These are phyloP conservation scores for Sclerotinia nivalis DNA, from an alignment of 2,329 filamentous ascomycete genomes.

Conservation along the genomic window DNA sequence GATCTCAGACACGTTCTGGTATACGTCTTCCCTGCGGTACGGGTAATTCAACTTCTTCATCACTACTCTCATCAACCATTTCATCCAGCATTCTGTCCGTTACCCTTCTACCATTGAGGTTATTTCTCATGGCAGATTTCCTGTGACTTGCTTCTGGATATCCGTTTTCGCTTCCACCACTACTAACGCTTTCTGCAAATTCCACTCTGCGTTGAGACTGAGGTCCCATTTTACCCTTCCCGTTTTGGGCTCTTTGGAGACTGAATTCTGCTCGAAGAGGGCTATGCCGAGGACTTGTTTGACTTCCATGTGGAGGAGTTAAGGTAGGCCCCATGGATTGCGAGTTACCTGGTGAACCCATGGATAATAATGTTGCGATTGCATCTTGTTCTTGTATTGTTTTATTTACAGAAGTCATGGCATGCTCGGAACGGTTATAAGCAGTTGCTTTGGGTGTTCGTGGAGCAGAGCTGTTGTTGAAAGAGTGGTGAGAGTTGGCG, in stretches of 20 bases:
- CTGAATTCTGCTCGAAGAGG: slow-evolving; percentile 40
- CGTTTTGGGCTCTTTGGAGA: slow-evolving; percentile 28
- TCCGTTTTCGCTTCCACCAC: slow-evolving; percentile 14
- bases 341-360: slow-evolving; percentile 77
- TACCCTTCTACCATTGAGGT: slow-evolving; percentile 29
- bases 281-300: slow-evolving; percentile 38
- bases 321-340: slow-evolving; percentile 56
- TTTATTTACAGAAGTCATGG: slow-evolving; percentile 64
- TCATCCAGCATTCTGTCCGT: slow-evolving; percentile 42
- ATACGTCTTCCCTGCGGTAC: slow-evolving; percentile 36
- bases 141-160: neutral
- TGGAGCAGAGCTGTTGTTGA: slow-evolving; percentile 31
- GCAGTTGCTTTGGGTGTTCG: slow-evolving; percentile 32
- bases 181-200: slow-evolving; percentile 31
- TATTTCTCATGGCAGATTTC: slow-evolving; percentile 23
- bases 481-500: slow-evolving; percentile 11
- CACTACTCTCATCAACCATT: slow-evolving; percentile 41
- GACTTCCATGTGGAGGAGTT: slow-evolving; percentile 48
- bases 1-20: slow-evolving; percentile 28
- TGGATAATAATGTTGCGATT: slow-evolving; percentile 76
- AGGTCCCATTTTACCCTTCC: slow-evolving; percentile 32
- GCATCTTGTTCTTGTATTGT: slow-evolving; percentile 76
- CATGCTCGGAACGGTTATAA: slow-evolving; percentile 23
- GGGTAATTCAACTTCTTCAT: slow-evolving; percentile 40
- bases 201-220: slow-evolving; percentile 30